Conservation (phyloP, 106 monocot genomes). For the Acorus gramineus region DNA sequence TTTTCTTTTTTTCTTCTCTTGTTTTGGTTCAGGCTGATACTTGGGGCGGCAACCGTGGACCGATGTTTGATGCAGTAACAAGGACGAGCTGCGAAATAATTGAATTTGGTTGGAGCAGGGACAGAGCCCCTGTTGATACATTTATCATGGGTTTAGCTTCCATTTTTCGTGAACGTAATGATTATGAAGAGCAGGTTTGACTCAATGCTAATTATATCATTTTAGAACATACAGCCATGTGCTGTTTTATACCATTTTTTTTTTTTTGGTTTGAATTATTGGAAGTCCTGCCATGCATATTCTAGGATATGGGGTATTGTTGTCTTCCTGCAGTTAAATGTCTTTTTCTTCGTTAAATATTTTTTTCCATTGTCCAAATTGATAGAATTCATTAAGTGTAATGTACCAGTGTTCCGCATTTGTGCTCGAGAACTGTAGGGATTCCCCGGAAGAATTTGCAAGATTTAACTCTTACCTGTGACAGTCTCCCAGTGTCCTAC, state of each 20-base stretch:
- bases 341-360: too few species aligned
- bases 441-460: too few species aligned
- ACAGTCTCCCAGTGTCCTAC: too few species aligned
- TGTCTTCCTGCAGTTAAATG: too few species aligned
- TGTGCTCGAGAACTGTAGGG: too few species aligned
- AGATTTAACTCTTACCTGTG: too few species aligned
- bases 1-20: too few species aligned
- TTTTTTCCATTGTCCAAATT: too few species aligned
- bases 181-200: constrained; percentile 79
- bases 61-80: constrained; percentile 74
- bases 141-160: constrained; percentile 97
- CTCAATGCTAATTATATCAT: not conserved
- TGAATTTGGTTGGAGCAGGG: constrained; percentile 96
- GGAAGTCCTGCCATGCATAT: too few species aligned
- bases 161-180: constrained; percentile 85
- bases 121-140: constrained; percentile 93
- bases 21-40: constrained; percentile 59
- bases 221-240: not conserved
- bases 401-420: too few species aligned
- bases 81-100: constrained; percentile 92
- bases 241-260: not conserved
- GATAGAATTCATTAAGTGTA: too few species aligned
- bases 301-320: too few species aligned
- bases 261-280: not conserved
- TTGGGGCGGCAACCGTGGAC: constrained; percentile 59